These are phyloP conservation scores for Tetrahymena malaccensis DNA, from an alignment of 73 alveolate genomes.

Conservation along the genomic window DNA sequence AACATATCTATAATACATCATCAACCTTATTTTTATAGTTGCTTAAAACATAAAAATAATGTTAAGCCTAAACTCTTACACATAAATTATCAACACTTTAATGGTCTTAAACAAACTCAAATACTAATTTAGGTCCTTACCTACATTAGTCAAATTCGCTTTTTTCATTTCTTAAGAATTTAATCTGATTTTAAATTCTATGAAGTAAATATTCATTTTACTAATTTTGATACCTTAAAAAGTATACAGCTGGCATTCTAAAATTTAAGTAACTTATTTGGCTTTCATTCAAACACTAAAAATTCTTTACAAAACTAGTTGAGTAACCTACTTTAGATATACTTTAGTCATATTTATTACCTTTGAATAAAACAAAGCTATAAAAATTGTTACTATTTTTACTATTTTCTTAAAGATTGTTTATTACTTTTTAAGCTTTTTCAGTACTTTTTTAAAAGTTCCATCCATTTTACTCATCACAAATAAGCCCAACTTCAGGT, in stretches of 20 bases:
- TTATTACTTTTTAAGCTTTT: neutral
- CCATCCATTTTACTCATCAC: neutral
- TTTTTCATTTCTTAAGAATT: too few species aligned
- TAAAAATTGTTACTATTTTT: too few species aligned
- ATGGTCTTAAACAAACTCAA: neutral
- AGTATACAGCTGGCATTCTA: neutral
- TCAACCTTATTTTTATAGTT: neutral
- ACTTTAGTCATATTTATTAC: neutral
- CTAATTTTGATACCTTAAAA: neutral
- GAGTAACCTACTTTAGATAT: neutral
- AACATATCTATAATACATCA: neutral
- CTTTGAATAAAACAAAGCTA: neutral
- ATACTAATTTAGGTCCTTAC: neutral
- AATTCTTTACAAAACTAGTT: too few species aligned
- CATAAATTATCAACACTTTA: neutral
- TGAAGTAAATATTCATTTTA: too few species aligned
- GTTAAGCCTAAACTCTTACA: neutral
- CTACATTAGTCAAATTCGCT: neutral
- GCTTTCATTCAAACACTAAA: neutral
- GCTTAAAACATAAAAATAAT: neutral
- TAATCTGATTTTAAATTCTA: neutral
- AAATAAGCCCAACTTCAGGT: too few species aligned
- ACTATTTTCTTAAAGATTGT: neutral
- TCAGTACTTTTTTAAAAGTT: neutral
- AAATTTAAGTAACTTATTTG: too few species aligned